Conservation (phyloP, 2,329 filamentous ascomycete genomes). For the Amylocarpus encephaloides region DNA sequence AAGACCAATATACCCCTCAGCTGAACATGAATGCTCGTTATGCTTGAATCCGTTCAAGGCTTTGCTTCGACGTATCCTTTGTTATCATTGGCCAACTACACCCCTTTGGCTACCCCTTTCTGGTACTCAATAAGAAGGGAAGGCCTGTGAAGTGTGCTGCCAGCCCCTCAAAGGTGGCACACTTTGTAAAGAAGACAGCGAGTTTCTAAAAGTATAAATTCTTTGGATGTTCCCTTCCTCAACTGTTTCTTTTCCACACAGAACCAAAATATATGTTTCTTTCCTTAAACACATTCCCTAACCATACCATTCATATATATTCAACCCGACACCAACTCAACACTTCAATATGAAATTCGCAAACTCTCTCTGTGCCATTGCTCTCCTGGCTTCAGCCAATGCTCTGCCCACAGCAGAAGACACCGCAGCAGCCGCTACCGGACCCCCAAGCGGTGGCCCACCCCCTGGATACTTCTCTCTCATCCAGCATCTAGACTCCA, state of each 20-base stretch:
- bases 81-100: no score
- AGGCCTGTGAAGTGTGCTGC: no score
- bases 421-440: neutral
- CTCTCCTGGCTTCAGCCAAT: constrained; percentile 36
- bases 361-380: constrained; percentile 34
- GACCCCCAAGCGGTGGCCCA: neutral
- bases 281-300: neutral
- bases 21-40: no score
- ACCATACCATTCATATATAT: neutral
- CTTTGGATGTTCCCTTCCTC: no score
- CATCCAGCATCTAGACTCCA: constrained; percentile 1
- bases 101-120: no score
- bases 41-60: no score
- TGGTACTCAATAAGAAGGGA: no score
- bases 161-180: no score
- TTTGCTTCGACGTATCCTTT: no score
- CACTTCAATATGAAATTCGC: constrained; percentile 41
- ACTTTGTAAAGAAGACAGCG: no score
- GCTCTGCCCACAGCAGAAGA: constrained; percentile 22
- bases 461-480: constrained; percentile 7
- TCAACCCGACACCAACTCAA: neutral
- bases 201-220: no score
- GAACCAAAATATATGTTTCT: neutral
- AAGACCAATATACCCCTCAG: no score
- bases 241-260: neutral